A percentile compares a stretch with the other conserved stretches of the same genome.
phyloP scores from a whole-genome alignment of 2,329 filamentous ascomycete species.

The Boeremia lycopersici region DNA sequence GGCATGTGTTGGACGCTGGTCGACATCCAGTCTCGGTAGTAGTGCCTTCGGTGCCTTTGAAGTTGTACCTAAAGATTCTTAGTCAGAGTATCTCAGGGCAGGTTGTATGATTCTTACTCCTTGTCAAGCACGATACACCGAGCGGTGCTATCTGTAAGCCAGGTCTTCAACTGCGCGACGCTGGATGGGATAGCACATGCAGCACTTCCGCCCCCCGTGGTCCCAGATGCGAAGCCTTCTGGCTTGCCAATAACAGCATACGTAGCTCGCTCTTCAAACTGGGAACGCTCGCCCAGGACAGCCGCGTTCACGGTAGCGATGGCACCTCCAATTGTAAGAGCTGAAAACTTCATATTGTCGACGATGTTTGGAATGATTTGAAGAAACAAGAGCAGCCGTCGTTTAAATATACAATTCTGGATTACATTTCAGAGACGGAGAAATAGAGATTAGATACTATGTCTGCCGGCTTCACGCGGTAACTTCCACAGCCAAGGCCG shows the following conservation, averaged over 20 bases:
- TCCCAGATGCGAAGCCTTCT: conserved; percentile 59
- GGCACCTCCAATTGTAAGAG: conserved; percentile 24
- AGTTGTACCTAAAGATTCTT: conserved; percentile 50
- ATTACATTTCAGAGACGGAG: background rate
- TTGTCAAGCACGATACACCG: conserved; percentile 65
- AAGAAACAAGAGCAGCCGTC: background rate
- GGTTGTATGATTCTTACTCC: conserved; percentile 12
- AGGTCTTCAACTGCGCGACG: conserved; percentile 62
- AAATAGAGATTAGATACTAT: conserved; percentile 1
- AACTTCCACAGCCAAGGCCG: background rate
- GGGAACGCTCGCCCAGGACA: background rate
- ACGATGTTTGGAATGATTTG: background rate
- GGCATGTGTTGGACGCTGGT: conserved; percentile 50
- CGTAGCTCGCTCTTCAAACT: too few relatives aligned
- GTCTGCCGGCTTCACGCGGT: background rate
- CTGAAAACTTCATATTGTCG: conserved; percentile 29
- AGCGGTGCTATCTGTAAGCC: conserved; percentile 59
- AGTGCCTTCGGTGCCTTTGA: conserved; percentile 60
- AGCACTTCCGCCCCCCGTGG: conserved; percentile 65
- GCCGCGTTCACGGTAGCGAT: conserved; percentile 23
- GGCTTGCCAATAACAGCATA: conserved; percentile 42
- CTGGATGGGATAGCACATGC: conserved; percentile 60
- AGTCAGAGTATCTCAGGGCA: background rate
- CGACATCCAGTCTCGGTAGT: conserved; percentile 61
- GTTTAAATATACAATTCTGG: background rate